Base-by-base conservation (phyloP, 805 yeast species). In the Lipomyces yamanashiensis region DNA sequence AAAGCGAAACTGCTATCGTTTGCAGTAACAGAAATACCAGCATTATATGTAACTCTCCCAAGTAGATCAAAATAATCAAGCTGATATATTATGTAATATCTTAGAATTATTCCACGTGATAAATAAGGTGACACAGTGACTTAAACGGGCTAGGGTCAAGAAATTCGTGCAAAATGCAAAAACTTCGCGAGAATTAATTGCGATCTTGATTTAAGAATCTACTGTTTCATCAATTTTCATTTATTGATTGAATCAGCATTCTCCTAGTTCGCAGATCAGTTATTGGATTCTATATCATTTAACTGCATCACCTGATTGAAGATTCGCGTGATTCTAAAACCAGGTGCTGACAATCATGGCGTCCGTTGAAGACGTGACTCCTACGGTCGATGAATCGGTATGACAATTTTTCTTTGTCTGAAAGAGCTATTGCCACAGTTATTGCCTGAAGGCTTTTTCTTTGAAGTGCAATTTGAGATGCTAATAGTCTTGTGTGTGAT, bases 381-480 rank as follows among this genome's bases (percentile, higher is more conserved):
- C 67, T 39, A 56, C 64, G 51, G 43, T 57, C 44, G 64, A 63
- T 33, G 67, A 60, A 33, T 58, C 63, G 61, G 67, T 63, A 57
- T 43, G 67, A 41, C 40, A 36, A 37, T 17, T 21, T 28, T 7
- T 37, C 40, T 19, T 40, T 36, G 21, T 33, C 23, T 49, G 51
- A 15, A 9, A 23, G 47, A 15, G 41, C 9, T 13, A 9, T 2
- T 43, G 47, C 10, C 6, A 1, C 13, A 8, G 2, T n/a, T 2
- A n/a, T n/a, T 17, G 47, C 17, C 21, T n/a, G 10, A 17, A 9
- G 2, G 43, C 40, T 39, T 19, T 15, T 21, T 13, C 9, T 19
- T 10, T 15, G 17, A 34, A n/a, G 39, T 19, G 37, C 43, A 28
- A 51, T 43, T 47, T 23, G n/a, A 19, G 7, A 23, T n/a, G 36